Conservation (phyloP, 2,329 filamentous ascomycete genomes). For the Thielaviopsis musarum region DNA sequence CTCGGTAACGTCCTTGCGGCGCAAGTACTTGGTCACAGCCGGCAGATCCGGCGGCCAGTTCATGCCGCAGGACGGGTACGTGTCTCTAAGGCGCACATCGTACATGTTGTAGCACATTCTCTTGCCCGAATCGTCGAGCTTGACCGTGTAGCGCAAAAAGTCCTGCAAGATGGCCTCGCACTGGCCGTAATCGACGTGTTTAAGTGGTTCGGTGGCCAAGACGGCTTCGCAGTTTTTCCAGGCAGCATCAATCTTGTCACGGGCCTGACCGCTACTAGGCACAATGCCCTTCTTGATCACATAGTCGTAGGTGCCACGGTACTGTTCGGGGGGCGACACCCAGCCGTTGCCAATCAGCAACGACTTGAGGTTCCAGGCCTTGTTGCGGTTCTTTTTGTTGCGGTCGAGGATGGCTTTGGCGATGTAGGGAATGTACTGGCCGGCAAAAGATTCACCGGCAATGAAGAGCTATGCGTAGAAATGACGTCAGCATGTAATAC, state of each 20-base stretch:
- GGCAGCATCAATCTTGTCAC: conserved; percentile 43
- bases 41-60: conserved; percentile 87
- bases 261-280: conserved; percentile 37
- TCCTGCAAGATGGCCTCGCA: conserved; percentile 67
- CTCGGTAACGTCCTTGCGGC: conserved; percentile 56
- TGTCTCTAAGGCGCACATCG: conserved; percentile 72
- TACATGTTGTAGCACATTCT: conserved; percentile 85
- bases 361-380: conserved; percentile 61
- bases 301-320: conserved; percentile 69
- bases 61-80: conserved; percentile 78
- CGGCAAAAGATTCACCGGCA: conserved; percentile 84
- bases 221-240: conserved; percentile 52
- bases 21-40: conserved; percentile 67
- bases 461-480: conserved; percentile 55
- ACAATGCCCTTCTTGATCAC: conserved; percentile 44
- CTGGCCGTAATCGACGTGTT: conserved; percentile 44
- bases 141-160: conserved; percentile 50
- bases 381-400: conserved; percentile 44
- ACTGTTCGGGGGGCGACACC: conserved; percentile 84
- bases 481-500: neutral
- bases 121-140: conserved; percentile 24
- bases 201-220: conserved; percentile 28
- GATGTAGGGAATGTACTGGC: conserved; percentile 94
- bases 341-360: conserved; percentile 94
- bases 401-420: conserved; percentile 77